Conservation (phyloP, 148 eudicot genomes). For the Beta vulgaris region DNA sequence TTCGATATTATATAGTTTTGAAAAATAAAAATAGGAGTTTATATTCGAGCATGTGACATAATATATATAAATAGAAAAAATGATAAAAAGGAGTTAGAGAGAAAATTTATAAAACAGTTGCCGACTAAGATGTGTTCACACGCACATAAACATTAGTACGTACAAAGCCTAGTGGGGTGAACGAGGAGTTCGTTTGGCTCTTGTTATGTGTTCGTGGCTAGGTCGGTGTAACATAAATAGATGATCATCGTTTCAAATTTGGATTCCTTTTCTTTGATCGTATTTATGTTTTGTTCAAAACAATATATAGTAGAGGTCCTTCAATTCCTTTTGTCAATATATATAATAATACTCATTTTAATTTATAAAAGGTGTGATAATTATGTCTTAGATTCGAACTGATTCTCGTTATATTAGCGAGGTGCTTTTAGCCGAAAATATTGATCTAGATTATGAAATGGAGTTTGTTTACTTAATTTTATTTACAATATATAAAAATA, state of each 20-base stretch:
- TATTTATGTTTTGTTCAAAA: neutral
- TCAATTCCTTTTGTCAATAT: too few relatives aligned
- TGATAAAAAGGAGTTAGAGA: neutral
- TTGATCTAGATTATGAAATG: too few relatives aligned
- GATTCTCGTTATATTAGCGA: too few relatives aligned
- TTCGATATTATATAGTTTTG: neutral
- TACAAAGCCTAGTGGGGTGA: neutral
- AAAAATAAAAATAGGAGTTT: neutral
- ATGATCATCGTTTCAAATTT: constrained; percentile 24
- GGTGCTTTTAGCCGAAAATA: too few relatives aligned
- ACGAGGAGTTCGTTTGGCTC: constrained; percentile 13
- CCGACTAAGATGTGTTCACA: constrained; percentile 31
- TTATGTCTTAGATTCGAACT: too few relatives aligned
- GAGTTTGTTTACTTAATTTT: too few relatives aligned
- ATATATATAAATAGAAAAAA: neutral
- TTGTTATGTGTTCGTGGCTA: constrained; percentile 9
- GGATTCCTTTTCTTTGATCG: constrained; percentile 12
- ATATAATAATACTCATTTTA: too few relatives aligned
- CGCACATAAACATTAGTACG: neutral
- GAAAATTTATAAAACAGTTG: constrained; percentile 11
- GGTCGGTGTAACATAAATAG: constrained; percentile 18
- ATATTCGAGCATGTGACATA: constrained; percentile 20
- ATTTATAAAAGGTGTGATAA: too few relatives aligned
- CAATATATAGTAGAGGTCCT: too few relatives aligned
- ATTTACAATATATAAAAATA: too few relatives aligned